These are phyloP conservation scores for Coniferiporia sulphurascens DNA, from an alignment of 1,284 basidiomycete genomes.

Conservation along the genomic window DNA sequence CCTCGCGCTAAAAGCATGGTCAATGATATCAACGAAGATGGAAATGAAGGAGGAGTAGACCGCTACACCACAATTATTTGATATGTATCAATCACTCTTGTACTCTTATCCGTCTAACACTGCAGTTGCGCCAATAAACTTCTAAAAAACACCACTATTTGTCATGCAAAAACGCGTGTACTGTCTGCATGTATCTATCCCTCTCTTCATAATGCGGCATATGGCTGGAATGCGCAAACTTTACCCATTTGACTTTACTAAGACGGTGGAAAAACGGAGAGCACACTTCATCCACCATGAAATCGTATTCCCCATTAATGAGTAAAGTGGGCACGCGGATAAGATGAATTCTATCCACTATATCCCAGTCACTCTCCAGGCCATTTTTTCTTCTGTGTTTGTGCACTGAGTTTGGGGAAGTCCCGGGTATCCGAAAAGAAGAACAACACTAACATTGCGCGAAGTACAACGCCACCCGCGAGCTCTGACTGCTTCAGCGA, in stretches of 20 bases:
- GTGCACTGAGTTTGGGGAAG: slow-evolving; percentile 11
- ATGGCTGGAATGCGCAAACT: slow-evolving; percentile 29
- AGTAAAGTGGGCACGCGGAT: slow-evolving; percentile 32
- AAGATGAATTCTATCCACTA: slow-evolving; percentile 28
- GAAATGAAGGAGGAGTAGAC: too few species aligned
- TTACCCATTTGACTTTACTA: slow-evolving; percentile 30
- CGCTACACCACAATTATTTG: too few species aligned
- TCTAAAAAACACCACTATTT: not conserved
- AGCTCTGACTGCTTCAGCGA: slow-evolving; percentile 21
- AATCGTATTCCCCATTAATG: slow-evolving; percentile 29
- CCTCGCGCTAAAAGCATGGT: too few species aligned
- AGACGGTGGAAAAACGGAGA: slow-evolving; percentile 30
- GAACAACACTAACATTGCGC: not conserved
- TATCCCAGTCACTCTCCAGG: slow-evolving; percentile 30
- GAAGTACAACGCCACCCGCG: not conserved
- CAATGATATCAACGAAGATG: too few species aligned
- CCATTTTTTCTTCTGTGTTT: slow-evolving; percentile 27
- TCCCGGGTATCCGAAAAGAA: too few species aligned
- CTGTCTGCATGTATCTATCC: not conserved
- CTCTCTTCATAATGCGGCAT: slow-evolving; percentile 28
- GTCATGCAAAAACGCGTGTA: not conserved
- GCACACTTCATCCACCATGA: slow-evolving; percentile 28
- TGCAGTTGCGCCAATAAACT: too few species aligned
- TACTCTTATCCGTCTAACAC: too few species aligned
- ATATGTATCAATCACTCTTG: too few species aligned